Evolutionary conservation across 148 eudicot species (phyloP).

Genomic region (Rhododendron simsii): DNA sequence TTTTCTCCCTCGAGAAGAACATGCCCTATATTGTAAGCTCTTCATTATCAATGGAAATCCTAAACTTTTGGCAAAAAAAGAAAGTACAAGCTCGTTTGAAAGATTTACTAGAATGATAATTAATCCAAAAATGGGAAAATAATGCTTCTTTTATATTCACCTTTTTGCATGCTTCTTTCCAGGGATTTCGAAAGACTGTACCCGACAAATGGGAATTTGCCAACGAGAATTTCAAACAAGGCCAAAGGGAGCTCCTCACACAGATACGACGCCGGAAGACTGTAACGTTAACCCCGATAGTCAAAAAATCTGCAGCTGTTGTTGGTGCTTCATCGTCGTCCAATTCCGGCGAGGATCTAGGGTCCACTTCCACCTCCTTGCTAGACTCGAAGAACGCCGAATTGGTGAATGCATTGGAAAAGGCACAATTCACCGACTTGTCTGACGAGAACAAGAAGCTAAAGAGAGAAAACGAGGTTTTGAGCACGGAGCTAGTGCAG

Average conservation of each 20-base stretch:
- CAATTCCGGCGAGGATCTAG: constrained; percentile 57
- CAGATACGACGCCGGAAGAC: constrained; percentile 71
- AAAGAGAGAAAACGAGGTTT: constrained; percentile 51
- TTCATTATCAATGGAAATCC: too few species aligned
- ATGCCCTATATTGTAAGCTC: too few species aligned
- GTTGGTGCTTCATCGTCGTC: constrained; percentile 23
- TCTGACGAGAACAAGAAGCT: constrained; percentile 70
- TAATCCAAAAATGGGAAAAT: background rate
- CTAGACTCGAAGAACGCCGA: constrained; percentile 47
- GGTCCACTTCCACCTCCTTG: constrained; percentile 70
- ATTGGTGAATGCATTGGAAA: constrained; percentile 15
- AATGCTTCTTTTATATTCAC: background rate
- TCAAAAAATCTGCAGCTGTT: constrained; percentile 15
- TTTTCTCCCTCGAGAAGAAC: too few species aligned
- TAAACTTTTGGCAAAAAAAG: too few species aligned
- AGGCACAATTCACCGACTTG: constrained; percentile 41
- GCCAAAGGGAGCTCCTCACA: constrained; percentile 51
- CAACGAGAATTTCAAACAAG: constrained; percentile 74
- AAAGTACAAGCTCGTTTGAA: too few species aligned
- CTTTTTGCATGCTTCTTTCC: background rate
- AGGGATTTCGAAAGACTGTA: constrained; percentile 68
- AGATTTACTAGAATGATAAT: background rate
- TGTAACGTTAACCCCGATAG: background rate
- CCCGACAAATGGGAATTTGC: constrained; percentile 97
- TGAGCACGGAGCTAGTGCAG: constrained; percentile 63